Percentiles rank a stretch among this genome's conserved stretches.
phyloP scores from a whole-genome alignment of 2,329 filamentous ascomycete species.

The Aureobasidium sp. region DNA sequence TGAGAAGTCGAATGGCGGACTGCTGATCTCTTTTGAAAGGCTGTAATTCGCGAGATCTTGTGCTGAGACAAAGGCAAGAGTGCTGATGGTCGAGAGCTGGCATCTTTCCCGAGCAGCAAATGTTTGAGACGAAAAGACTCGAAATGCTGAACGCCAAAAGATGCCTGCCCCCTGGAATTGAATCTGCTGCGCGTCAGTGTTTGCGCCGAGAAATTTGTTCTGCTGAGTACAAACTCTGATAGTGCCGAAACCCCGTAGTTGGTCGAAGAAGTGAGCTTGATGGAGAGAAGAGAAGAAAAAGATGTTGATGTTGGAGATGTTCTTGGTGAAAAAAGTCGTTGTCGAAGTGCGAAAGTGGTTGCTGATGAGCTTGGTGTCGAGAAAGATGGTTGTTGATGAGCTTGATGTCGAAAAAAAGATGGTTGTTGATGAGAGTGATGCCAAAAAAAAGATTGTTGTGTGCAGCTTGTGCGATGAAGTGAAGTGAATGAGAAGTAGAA shows the following conservation, averaged over 20 bases:
- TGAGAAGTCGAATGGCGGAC: not conserved
- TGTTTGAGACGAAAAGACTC: not conserved
- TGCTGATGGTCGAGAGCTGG: not conserved
- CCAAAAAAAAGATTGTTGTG: not conserved
- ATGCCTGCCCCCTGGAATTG: not conserved
- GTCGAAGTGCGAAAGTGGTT: not conserved
- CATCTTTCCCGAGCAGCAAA: not conserved
- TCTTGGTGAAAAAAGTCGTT: not conserved
- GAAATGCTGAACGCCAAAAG: not conserved
- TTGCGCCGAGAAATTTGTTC: not conserved
- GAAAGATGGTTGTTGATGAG: not conserved
- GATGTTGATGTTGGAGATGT: not conserved
- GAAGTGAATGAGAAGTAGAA: not conserved
- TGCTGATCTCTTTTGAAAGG: slow-evolving; percentile 10
- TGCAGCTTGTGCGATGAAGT: not conserved
- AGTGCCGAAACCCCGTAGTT: slow-evolving; percentile 4
- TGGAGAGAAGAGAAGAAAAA: not conserved
- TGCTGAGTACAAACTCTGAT: not conserved
- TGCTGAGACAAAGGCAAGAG: not conserved
- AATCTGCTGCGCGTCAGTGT: not conserved
- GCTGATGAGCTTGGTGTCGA: not conserved
- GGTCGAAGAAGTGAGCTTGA: not conserved
- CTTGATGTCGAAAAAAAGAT: not conserved
- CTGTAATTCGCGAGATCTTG: slow-evolving; percentile 4
- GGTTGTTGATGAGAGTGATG: not conserved